Conservation (phyloP, 768 basidiomycete species). For the Podaxis sp. region DNA sequence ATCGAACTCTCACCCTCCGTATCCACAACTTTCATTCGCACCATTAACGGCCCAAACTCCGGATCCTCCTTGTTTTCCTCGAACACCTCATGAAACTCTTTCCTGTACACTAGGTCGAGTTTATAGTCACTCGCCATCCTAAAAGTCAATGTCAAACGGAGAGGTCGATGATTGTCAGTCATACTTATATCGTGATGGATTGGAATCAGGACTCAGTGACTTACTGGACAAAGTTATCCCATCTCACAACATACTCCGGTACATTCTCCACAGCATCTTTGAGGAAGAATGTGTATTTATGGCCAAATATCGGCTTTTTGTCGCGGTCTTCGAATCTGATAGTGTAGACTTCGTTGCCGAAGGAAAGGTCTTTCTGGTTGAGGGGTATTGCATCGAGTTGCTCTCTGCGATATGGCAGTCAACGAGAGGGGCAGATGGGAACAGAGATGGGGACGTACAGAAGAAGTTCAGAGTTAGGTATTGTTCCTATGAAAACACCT, state of each 20-base stretch:
- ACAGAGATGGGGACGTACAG: constrained; percentile 53
- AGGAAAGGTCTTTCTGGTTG: constrained; percentile 67
- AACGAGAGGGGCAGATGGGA: constrained; percentile 9
- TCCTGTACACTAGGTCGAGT: constrained; percentile 50
- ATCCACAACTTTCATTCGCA: constrained; percentile 92
- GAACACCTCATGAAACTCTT: constrained; percentile 90
- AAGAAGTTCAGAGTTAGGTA: constrained; percentile 84
- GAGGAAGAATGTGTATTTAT: constrained; percentile 93
- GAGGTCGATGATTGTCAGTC: neutral
- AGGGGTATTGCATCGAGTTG: constrained; percentile 70
- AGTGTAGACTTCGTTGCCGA: constrained; percentile 89
- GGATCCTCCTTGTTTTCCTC: constrained; percentile 73
- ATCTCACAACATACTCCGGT: constrained; percentile 95
- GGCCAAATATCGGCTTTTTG: constrained; percentile 70
- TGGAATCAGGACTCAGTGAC: constrained; percentile 34
- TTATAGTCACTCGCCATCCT: constrained; percentile 11
- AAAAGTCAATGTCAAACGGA: neutral
- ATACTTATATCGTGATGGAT: neutral
- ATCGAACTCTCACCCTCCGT: constrained; percentile 83
- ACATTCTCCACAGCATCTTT: constrained; percentile 96
- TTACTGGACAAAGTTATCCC: constrained; percentile 89
- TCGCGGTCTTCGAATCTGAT: constrained; percentile 80
- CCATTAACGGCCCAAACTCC: constrained; percentile 82
- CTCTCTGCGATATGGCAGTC: constrained; percentile 41
- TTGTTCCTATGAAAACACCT: constrained; percentile 95